Evolutionary conservation across 345 rosid species (phyloP).

Genomic region (Luvunga scandens): DNA sequence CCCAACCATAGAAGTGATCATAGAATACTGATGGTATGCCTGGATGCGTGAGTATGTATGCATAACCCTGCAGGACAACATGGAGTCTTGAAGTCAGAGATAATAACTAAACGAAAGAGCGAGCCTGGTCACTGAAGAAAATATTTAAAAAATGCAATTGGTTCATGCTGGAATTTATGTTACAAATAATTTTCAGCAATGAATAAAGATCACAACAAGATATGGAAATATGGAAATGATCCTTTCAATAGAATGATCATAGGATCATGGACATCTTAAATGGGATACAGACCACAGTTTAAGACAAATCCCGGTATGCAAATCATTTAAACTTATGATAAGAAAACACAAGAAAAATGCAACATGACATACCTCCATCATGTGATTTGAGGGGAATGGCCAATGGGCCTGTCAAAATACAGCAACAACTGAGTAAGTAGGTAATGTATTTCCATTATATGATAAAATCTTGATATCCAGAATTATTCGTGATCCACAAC

Average conservation of each 20-base stretch:
- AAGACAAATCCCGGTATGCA: too few species aligned
- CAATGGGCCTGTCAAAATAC: conserved; percentile 67
- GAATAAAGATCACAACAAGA: not conserved
- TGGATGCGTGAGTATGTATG: conserved; percentile 90
- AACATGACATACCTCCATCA: conserved; percentile 65
- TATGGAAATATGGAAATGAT: not conserved
- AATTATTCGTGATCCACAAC: not conserved
- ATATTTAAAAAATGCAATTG: not conserved
- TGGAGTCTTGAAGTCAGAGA: not conserved
- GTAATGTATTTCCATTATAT: not conserved
- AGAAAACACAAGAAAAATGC: not conserved
- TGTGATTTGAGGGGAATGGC: conserved; percentile 77
- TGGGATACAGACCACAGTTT: too few species aligned
- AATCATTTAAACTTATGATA: not conserved
- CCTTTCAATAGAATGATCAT: too few species aligned
- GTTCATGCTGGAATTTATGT: not conserved
- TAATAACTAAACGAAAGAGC: not conserved
- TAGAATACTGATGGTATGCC: conserved; percentile 87
- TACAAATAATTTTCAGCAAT: not conserved
- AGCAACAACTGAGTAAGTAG: conserved; percentile 2
- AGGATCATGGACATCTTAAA: too few species aligned
- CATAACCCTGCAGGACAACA: conserved; percentile 59
- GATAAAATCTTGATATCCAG: not conserved
- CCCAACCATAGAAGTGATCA: conserved; percentile 85
- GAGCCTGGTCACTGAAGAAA: not conserved